Base-by-base conservation (phyloP, 164 flowering plant species). In the Sextonia rubra region DNA sequence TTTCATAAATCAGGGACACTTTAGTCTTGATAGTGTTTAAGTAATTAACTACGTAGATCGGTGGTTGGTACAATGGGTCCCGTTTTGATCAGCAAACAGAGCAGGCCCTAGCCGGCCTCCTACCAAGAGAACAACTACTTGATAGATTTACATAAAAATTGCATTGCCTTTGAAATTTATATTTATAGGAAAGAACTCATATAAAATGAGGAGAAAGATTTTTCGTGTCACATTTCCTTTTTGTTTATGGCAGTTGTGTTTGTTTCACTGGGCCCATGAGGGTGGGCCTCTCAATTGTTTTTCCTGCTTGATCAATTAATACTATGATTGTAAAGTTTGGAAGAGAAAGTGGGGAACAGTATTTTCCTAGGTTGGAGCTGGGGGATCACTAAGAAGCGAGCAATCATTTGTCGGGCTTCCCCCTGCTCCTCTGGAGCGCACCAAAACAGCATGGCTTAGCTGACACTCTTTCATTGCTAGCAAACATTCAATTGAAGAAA, bases 391-490 rank as follows among this genome's bases (percentile, higher is more conserved):
- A 67, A 30, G 49, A 25, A 74, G 32, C 29, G n/a, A 66, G 74
- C 74, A 76, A 76, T 76, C 71, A 76, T 76, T 71, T 71, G 74
- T 66, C 67, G 26, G 47, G 77, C 65, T 68, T 61, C 58, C 66
- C 32, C 55, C 60, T 75, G 77, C 77, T 62, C 78, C 69, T 66
- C 71, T 66, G 71, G 71, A 71, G 60, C 71, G 66, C 73, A 71
- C 78, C 78, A 73, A 75, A 66, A 71, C 48, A 60, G 74, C 71
- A 71, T 76, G 74, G 74, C 74, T 76, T 76, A 27, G 71, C 74
- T 71, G 72, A 75, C 77, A 75, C 72, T 69, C 73, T 52, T 75
- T 64, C 68, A 37, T 37, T 37, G 44, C 44, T 37, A 24, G 27
- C 61, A 66, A 24, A 71, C 69, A 71, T 24, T 47, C 32, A 71